Evolutionary conservation across 164 flowering plant genomes (phyloP).

Genomic region (Vitis labrusca): DNA sequence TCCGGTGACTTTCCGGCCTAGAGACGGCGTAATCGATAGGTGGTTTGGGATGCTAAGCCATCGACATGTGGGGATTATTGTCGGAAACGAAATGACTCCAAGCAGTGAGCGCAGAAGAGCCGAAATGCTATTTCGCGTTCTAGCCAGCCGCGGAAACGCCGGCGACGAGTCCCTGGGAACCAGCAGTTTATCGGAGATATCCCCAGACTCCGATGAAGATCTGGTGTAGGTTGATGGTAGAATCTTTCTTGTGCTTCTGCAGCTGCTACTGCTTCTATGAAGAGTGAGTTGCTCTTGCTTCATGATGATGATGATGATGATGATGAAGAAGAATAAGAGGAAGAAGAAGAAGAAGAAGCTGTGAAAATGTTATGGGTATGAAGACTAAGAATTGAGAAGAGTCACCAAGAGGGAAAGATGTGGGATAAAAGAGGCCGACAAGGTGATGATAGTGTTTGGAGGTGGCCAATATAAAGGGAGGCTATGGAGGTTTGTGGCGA

Average conservation of each 20-base stretch:
- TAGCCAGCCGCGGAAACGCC: constrained; percentile 5
- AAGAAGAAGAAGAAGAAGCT: not conserved
- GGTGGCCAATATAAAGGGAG: constrained; percentile 35
- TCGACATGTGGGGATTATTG: constrained; percentile 40
- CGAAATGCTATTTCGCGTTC: constrained; percentile 16
- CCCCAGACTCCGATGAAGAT: constrained; percentile 25
- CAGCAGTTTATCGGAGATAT: constrained; percentile 23
- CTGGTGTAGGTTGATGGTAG: constrained; percentile 33
- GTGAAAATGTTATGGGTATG: not conserved
- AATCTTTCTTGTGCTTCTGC: constrained; percentile 29
- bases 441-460: constrained; percentile 43
- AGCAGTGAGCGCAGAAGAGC: constrained; percentile 46
- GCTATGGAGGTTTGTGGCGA: constrained; percentile 33
- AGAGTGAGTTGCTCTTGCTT: constrained; percentile 21
- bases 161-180: constrained; percentile 9
- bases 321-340: not conserved
- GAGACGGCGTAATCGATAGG: constrained; percentile 36
- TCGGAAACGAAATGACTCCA: constrained; percentile 29
- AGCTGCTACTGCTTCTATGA: constrained; percentile 39
- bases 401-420: not conserved
- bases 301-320: constrained; percentile 4
- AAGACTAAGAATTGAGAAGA: constrained; percentile 1
- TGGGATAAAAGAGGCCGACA: constrained; percentile 36
- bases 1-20: constrained; percentile 78
- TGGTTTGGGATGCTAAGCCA: constrained; percentile 43